phyloP scores from a whole-genome alignment of 164 flowering plant species.

The Stephania yunnanensis region DNA sequence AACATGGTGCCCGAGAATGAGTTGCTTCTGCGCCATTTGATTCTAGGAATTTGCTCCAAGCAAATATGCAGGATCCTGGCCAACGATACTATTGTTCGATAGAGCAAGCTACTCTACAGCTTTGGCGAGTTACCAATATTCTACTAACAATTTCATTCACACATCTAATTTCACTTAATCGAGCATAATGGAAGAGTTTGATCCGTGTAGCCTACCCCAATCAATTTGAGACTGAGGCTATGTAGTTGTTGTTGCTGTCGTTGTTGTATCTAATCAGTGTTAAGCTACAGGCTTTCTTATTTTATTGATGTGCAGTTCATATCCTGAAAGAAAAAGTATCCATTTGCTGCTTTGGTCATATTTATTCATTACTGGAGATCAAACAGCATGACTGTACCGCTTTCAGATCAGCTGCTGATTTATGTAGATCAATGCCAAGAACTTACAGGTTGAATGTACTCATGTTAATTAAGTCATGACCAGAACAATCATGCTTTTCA shows the following conservation, averaged over 20 bases:
- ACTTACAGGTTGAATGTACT: neutral
- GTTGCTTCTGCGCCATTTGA: conserved; percentile 50
- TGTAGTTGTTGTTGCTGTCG: no score
- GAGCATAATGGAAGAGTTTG: no score
- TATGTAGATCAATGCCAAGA: neutral
- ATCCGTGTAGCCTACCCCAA: no score
- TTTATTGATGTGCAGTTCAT: conserved; percentile 18
- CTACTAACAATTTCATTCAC: neutral
- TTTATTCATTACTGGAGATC: neutral
- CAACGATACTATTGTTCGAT: conserved; percentile 41
- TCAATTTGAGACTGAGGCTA: no score
- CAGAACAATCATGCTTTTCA: neutral
- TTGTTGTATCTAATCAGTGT: no score
- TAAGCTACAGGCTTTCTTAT: neutral
- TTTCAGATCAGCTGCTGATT: neutral
- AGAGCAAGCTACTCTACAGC: conserved; percentile 68
- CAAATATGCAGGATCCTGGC: conserved; percentile 53
- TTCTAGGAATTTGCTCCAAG: conserved; percentile 64
- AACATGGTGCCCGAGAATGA: conserved; percentile 48
- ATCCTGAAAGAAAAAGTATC: conserved; percentile 2
- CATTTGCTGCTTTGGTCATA: neutral
- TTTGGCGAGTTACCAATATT: conserved; percentile 33
- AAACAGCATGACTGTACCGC: neutral
- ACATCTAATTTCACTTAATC: conserved; percentile 1
- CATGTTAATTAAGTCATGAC: neutral